Percentiles rank a stretch among this genome's conserved stretches.
phyloP scores from a whole-genome alignment of 176 grass and related monocot species.

The Phyllostachys edulis region DNA sequence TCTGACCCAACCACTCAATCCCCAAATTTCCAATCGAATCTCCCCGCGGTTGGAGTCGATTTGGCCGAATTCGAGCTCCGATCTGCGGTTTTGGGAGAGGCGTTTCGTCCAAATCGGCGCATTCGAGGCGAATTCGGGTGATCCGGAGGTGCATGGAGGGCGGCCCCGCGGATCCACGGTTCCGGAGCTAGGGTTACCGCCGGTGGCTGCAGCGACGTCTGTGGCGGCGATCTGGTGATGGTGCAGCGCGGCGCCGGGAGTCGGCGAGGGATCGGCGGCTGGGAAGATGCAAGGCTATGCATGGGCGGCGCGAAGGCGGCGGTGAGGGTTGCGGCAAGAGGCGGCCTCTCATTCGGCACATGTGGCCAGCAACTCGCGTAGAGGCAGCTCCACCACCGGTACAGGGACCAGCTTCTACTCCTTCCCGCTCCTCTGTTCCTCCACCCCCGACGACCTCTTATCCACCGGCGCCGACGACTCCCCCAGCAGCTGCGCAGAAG shows the following conservation, averaged over 20 bases:
- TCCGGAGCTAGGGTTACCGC: constrained; percentile 35
- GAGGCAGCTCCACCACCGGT: constrained; percentile 62
- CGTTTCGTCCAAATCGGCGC: neutral
- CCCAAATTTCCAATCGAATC: constrained; percentile 33
- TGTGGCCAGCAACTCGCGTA: constrained; percentile 73
- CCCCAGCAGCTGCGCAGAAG: constrained; percentile 22
- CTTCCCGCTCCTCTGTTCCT: constrained; percentile 17
- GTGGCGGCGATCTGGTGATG: constrained; percentile 48
- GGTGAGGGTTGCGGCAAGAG: constrained; percentile 47
- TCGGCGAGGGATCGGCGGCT: constrained; percentile 57
- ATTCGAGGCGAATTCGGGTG: constrained; percentile 34
- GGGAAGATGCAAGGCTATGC: constrained; percentile 90
- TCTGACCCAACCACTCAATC: neutral
- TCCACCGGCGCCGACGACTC: constrained; percentile 38
- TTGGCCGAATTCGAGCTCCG: constrained; percentile 42
- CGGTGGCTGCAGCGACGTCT: constrained; percentile 1
- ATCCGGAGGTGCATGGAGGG: constrained; percentile 30
- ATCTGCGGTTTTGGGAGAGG: constrained; percentile 6
- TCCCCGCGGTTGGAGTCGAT: constrained; percentile 15
- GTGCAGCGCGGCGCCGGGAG: constrained; percentile 42
- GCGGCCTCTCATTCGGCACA: constrained; percentile 69
- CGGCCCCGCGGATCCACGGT: constrained; percentile 55
- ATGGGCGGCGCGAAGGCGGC: constrained; percentile 71
- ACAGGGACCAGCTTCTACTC: constrained; percentile 39
- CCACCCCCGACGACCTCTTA: neutral